Percentiles rank a stretch among this genome's conserved stretches.
Evolutionary conservation across 2,329 filamentous ascomycete genomes (phyloP).

Genomic region (Phialophora expanda): DNA sequence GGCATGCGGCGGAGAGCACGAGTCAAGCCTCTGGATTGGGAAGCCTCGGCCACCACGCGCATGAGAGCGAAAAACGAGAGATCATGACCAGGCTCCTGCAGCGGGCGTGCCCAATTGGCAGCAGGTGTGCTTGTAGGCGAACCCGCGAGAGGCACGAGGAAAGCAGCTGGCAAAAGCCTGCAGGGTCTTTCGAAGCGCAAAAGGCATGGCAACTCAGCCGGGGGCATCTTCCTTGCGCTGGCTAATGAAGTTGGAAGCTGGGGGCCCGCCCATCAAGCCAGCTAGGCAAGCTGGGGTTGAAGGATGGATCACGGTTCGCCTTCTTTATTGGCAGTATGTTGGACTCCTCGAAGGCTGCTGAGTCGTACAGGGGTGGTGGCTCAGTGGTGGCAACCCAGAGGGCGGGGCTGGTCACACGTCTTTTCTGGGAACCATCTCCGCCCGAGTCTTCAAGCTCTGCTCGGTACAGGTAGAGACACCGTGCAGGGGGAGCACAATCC

Average conservation of each 20-base stretch:
- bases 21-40: slow-evolving; percentile 10
- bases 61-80: not conserved
- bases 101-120: slow-evolving; percentile 8
- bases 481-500: not conserved
- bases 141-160: not conserved
- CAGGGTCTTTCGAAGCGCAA: slow-evolving; percentile 4
- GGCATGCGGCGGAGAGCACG: slow-evolving; percentile 5
- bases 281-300: slow-evolving; percentile 18
- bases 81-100: slow-evolving; percentile 2
- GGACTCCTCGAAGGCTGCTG: slow-evolving; percentile 4
- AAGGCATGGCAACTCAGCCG: slow-evolving; percentile 3
- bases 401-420: slow-evolving; percentile 7
- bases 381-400: not conserved
- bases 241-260: slow-evolving; percentile 15
- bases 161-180: not conserved
- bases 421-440: slow-evolving; percentile 10
- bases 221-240: not conserved
- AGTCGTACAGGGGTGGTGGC: slow-evolving; percentile 9
- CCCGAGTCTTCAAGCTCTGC: not conserved
- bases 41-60: not conserved
- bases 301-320: not conserved
- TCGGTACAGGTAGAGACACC: not conserved
- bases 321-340: slow-evolving; percentile 10
- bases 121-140: slow-evolving; percentile 10
- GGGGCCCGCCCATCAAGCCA: slow-evolving; percentile 14